Base-by-base conservation (phyloP, 2,329 filamentous ascomycete genomes). In the Endoconidiophora laricicola region DNA sequence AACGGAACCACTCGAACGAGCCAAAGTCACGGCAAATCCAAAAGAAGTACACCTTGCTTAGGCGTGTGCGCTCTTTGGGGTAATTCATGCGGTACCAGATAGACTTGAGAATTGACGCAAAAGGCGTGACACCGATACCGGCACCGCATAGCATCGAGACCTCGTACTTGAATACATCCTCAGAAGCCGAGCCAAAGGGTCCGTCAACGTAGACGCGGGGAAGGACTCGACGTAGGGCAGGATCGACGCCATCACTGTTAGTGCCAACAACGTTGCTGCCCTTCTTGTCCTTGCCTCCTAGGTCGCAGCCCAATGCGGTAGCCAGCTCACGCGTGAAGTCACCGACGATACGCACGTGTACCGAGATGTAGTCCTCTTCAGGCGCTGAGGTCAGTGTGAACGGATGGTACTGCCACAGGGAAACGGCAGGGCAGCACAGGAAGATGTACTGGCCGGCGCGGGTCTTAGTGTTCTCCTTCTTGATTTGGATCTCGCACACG, bases 71-170 rank as follows among this genome's bases (percentile, higher is more conserved):
- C 64, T 81, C 77, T 62, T 85, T 80, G 2, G 83, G 82, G 65
- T 86, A 88, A 71, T 87, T 90, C 81, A 90, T 87, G 46, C 85
- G 78, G 69, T 91, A 93, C 86, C 86, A 93, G 66, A 93, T 90
- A 48, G 82, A 87, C 71, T 93, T 93, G 60, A 90, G 73, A 58
- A 90, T 88, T 0, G 83, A 86, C 10, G 84, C 84, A 66, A 87
- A 90, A 0, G 84, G 84, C n/a, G 84, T 90, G 10, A 88, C 83
- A 56, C 84, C 84, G 56, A 90, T 90, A 63, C 84, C 84, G 1
- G 83, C 85, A 54, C 84, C 84, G 53, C 83, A 81, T n/a, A 90
- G 74, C 23, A 88, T 70, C 4, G 83, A 76, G 38, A 86, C 73
- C 65, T 90, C 84, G 62, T 86, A 88, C 65, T 88, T 91, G 72